These are phyloP conservation scores for Jatropha multifida DNA, from an alignment of 441 rosid genomes.

Conservation along the genomic window DNA sequence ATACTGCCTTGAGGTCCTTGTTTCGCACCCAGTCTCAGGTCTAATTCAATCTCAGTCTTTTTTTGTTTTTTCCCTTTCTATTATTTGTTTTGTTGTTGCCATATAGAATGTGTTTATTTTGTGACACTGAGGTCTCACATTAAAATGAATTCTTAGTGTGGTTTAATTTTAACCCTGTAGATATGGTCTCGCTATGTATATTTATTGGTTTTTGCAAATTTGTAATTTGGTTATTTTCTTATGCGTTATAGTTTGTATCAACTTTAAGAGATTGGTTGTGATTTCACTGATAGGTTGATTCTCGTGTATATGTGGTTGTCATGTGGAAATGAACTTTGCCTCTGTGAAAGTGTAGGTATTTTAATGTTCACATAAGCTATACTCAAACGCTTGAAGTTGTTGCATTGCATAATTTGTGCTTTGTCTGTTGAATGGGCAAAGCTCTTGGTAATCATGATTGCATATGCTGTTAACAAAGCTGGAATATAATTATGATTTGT, in stretches of 20 bases:
- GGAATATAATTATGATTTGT: not conserved
- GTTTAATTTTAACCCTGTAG: not conserved
- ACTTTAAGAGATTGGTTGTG: not conserved
- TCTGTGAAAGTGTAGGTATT: not conserved
- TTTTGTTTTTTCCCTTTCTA: not conserved
- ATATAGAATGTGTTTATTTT: not conserved
- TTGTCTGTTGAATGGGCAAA: not conserved
- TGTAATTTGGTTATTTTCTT: not conserved
- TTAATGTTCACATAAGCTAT: not conserved
- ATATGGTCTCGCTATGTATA: not conserved
- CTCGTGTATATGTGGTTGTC: not conserved
- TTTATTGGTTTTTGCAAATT: not conserved
- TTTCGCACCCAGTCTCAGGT: conserved; percentile 84
- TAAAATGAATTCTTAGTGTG: too few species aligned
- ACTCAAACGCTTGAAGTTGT: not conserved
- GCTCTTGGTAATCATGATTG: not conserved
- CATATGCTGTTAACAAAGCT: not conserved
- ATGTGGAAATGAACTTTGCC: not conserved
- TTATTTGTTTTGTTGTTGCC: not conserved
- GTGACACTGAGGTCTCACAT: not conserved
- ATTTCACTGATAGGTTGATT: not conserved
- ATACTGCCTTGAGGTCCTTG: conserved; percentile 69
- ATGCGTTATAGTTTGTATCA: not conserved
- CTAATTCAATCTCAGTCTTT: not conserved
- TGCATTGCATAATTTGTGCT: not conserved